Conservation (phyloP, 1,284 basidiomycete genomes). For the Moesziomyces sp. region DNA sequence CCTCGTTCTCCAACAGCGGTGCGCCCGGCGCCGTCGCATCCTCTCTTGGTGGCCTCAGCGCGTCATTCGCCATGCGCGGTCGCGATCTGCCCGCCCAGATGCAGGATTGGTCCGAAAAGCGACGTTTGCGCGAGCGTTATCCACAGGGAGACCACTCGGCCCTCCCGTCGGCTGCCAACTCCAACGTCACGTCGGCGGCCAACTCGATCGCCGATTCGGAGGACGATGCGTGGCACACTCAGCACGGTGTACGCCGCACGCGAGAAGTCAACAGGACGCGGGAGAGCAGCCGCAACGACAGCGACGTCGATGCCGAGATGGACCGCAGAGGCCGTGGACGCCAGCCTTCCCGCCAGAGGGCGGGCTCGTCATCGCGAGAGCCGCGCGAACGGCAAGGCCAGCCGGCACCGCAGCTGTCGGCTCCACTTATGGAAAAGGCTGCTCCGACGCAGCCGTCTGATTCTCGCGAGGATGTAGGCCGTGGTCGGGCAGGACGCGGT, state of each 20-base stretch:
- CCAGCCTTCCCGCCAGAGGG: conserved; percentile 26
- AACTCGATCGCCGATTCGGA: conserved; percentile 43
- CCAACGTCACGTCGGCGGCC: conserved; percentile 42
- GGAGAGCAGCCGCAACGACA: conserved; percentile 25
- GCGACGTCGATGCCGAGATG: conserved; percentile 38
- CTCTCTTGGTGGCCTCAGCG: conserved; percentile 50
- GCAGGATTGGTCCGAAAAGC: conserved; percentile 61
- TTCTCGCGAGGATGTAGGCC: conserved; percentile 17
- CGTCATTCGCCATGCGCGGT: conserved; percentile 61
- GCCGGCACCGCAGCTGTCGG: conserved; percentile 6
- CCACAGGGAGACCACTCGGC: conserved; percentile 61
- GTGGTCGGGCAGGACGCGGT: conserved; percentile 19
- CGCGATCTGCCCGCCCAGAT: conserved; percentile 50
- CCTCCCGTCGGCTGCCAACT: conserved; percentile 52
- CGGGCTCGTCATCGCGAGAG: conserved; percentile 24
- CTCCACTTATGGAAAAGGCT: background rate
- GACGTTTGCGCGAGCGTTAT: conserved; percentile 56
- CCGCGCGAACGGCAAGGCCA: conserved; percentile 19
- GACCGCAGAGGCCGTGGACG: conserved; percentile 36
- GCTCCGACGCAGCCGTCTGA: background rate
- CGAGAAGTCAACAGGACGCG: conserved; percentile 11
- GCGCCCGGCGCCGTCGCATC: conserved; percentile 20
- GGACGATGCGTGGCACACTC: conserved; percentile 25
- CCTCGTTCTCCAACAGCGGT: conserved; percentile 12
- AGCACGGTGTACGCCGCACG: background rate